Conservation (phyloP, 176 grass and related monocot genomes). For the Oryza glumipatula region DNA sequence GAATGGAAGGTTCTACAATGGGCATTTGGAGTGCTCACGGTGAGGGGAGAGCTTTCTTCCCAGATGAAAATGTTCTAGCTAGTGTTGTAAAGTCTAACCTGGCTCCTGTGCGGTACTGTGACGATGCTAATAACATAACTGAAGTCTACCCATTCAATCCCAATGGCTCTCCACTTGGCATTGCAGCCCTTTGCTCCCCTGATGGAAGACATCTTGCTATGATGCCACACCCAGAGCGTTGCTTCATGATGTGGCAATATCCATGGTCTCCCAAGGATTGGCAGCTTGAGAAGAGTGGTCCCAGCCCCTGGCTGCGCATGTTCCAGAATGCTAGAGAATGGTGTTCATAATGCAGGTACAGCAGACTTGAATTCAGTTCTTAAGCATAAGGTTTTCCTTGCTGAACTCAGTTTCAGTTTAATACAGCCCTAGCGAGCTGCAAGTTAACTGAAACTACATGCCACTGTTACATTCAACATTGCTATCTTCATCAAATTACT, state of each 20-base stretch:
- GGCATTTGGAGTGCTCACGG: constrained; percentile 89
- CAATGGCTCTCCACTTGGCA: constrained; percentile 86
- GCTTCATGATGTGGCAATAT: constrained; percentile 99
- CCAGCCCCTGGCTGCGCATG: constrained; percentile 86
- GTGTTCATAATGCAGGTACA: constrained; percentile 50
- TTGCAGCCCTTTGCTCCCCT: constrained; percentile 83
- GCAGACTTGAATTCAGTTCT: not conserved
- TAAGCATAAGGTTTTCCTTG: not conserved
- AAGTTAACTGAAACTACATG: not conserved
- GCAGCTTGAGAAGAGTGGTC: constrained; percentile 71
- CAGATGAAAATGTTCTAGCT: constrained; percentile 61
- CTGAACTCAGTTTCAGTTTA: constrained; percentile 3
- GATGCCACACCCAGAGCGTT: constrained; percentile 97
- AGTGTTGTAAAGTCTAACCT: constrained; percentile 63
- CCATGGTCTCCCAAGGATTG: constrained; percentile 94
- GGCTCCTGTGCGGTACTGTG: constrained; percentile 74
- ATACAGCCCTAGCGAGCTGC: not conserved
- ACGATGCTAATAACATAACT: constrained; percentile 67
- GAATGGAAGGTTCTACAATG: constrained; percentile 81
- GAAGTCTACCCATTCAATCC: constrained; percentile 93
- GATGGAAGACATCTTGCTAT: constrained; percentile 90
- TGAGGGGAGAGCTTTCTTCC: constrained; percentile 82
- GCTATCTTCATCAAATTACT: not conserved
- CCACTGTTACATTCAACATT: not conserved
- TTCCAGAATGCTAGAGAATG: constrained; percentile 93